These are phyloP conservation scores for Phytomonas francai DNA, from an alignment of 208 protist genomes.

Conservation along the genomic window DNA sequence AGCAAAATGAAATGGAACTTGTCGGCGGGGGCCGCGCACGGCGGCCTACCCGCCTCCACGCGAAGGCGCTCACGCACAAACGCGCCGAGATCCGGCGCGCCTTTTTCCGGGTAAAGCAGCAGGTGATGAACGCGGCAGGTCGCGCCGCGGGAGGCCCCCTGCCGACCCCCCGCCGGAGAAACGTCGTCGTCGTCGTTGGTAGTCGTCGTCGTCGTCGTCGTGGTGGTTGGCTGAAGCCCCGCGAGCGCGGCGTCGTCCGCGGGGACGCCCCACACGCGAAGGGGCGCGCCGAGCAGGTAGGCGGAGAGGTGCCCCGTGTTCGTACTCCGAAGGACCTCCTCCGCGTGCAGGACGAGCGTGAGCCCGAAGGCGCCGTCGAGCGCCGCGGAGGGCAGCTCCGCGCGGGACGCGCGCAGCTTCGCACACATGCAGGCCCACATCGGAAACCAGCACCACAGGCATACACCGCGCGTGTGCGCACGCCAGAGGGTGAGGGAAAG, in stretches of 20 bases:
- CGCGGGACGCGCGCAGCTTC: constrained; percentile 33
- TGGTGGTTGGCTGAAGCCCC: constrained; percentile 1
- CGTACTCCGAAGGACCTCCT: constrained; percentile 76
- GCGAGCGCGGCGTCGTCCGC: constrained; percentile 49
- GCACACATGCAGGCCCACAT: constrained; percentile 52
- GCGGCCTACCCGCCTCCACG: not conserved
- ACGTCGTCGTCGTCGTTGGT: no score
- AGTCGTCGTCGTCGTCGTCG: no score
- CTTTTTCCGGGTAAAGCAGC: constrained; percentile 9
- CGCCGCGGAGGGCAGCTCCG: constrained; percentile 17
- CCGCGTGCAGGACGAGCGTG: constrained; percentile 70
- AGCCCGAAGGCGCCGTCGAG: constrained; percentile 24
- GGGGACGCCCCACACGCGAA: constrained; percentile 66
- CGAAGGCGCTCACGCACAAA: constrained; percentile 16
- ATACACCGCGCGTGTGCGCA: constrained; percentile 31
- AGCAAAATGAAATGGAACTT: constrained; percentile 58
- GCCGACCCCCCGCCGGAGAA: not conserved
- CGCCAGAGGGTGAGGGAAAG: constrained; percentile 44
- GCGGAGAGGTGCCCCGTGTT: constrained; percentile 81
- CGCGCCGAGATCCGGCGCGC: constrained; percentile 15
- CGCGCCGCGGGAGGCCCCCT: constrained; percentile 22
- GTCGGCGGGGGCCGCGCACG: not conserved
- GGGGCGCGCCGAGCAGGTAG: constrained; percentile 51
- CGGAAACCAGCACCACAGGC: constrained; percentile 79
- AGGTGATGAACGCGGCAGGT: no score